Evolutionary conservation across 2,329 filamentous ascomycete species (phyloP), one percentile per base, ranked within the genome.

Genomic region (Lasiodiplodia theobromae): DNA sequence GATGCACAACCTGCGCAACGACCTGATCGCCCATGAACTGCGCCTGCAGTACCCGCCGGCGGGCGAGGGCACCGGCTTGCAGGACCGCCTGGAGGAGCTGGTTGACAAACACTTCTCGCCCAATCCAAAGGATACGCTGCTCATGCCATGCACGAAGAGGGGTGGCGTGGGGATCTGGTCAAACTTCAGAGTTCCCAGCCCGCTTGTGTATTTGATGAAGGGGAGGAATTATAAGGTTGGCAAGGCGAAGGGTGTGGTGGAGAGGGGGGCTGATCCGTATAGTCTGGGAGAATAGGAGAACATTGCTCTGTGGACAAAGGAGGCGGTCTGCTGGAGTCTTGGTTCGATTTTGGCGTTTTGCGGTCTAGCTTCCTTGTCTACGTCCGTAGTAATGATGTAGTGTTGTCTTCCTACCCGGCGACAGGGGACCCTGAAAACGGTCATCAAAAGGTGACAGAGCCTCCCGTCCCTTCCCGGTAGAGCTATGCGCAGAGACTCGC

Each of bases 151-250:
- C 28, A 44, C 53, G 58, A 68, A 68, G 66, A 37, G 54, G n/a
- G 77, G 77, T 1, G 80, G 80, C 3, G 77, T 81, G 7, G 80
- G 77, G 7, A 74, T 79, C 8, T 72, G 79, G 69, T 77, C 72
- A 65, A 78, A 76, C 4, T 73, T 71, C 63, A 68, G 68, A 38
- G 66, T 81, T 60, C 79, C 79, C 7, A 73, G 77, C 12, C 77
- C 77, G 38, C 68, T 75, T n/a, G 77, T 81, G 23, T 69, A 72
- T 37, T 69, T 76, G 68, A 60, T 74, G 47, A 81, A 81, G 72
- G 79, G 79, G 16, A 76, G 77, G 69, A 76, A 80, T 71, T 80
- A 78, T 66, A 73, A 76, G 74, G 66, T 75, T 11, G 71, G 71
- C 18, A 71, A 72, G 72, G 74, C 70, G 67, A 66, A 52, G 67